phyloP scores from a whole-genome alignment of 805 yeast genomes.

The Starmerella ratchasimensis region DNA sequence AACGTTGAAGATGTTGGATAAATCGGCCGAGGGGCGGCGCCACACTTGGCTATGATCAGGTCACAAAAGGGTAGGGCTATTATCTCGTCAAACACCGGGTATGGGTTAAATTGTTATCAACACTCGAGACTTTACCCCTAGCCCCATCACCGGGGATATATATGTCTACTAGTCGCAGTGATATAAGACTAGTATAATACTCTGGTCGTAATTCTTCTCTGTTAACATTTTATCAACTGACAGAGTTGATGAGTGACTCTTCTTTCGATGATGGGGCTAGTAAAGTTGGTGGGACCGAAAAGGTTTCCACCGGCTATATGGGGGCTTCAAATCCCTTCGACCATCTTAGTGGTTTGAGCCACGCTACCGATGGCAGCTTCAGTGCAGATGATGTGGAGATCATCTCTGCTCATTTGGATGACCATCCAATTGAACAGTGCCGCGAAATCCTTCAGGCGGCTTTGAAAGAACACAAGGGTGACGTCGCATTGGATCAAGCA shows the following conservation, averaged over 20 bases:
- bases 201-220: too few species aligned
- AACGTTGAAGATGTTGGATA: not conserved
- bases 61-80: not conserved
- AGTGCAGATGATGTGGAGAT: slow-evolving; percentile 12
- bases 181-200: not conserved
- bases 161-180: not conserved
- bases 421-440: not conserved
- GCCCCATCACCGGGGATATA: not conserved
- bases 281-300: not conserved
- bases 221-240: not conserved
- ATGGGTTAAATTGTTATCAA: not conserved
- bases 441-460: slow-evolving; percentile 22
- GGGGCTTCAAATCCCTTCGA: slow-evolving; percentile 1
- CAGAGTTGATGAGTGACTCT: not conserved
- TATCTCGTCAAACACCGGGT: not conserved
- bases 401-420: slow-evolving; percentile 17
- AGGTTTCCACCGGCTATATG: not conserved
- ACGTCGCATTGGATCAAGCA: slow-evolving; percentile 22
- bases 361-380: slow-evolving; percentile 6
- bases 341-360: slow-evolving; percentile 3
- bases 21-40: slow-evolving; percentile 3
- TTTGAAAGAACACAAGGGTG: slow-evolving; percentile 33
- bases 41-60: not conserved
- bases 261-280: not conserved
- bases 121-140: not conserved